Conservation (phyloP, 352 stramenopile genomes). For the Aphanomyces stellatus region DNA sequence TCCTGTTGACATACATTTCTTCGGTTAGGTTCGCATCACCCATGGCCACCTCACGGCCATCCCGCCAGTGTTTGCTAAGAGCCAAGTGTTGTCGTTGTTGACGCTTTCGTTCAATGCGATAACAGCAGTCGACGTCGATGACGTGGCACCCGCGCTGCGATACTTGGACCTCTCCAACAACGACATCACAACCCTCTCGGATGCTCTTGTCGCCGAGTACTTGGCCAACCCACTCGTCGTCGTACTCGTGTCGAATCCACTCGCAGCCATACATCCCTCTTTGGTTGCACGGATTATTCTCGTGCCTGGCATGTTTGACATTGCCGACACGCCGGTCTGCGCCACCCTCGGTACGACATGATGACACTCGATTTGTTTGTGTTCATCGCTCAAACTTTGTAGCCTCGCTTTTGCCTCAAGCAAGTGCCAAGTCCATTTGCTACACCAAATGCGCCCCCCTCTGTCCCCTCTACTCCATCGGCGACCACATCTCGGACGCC, state of each 20-base stretch:
- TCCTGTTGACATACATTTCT: not conserved
- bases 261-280: not conserved
- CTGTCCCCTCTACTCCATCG: not conserved
- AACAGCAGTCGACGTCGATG: not conserved
- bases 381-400: not conserved
- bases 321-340: slow-evolving; percentile 14
- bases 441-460: not conserved
- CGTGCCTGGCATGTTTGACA: not conserved
- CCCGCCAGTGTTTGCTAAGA: not conserved
- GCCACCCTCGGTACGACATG: not conserved
- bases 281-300: not conserved
- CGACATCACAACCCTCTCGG: not conserved
- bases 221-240: not conserved
- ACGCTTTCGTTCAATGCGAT: not conserved
- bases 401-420: not conserved
- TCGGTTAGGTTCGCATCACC: not conserved
- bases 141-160: not conserved
- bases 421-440: not conserved
- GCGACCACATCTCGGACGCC: not conserved
- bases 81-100: not conserved
- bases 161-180: slow-evolving; percentile 11
- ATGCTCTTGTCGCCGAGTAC: not conserved
- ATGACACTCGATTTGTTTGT: not conserved
- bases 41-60: not conserved
- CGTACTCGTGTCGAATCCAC: not conserved